Base-by-base conservation (phyloP, 768 basidiomycete species). In the Macrolepiota fuliginosa region DNA sequence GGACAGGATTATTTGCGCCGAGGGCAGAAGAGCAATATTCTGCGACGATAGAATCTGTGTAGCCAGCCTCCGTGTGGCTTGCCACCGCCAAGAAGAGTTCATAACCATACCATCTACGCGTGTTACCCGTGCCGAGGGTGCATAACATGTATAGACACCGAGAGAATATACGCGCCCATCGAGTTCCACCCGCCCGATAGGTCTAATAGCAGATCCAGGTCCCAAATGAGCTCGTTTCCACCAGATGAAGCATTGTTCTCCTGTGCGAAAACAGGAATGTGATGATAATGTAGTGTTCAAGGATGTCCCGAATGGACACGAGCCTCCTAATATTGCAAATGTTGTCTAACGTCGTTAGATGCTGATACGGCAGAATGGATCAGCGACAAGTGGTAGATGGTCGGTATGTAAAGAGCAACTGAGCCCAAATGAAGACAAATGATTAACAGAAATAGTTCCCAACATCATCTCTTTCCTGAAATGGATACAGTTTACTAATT, bases 81-180 rank as follows among this genome's bases (percentile, higher is more conserved):
- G 59, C 25, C 46, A 61, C 32, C 32, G 54, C 12, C 46, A 37
- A 39, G 60, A 47, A 42, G 45, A 61, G 37, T 37, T 37, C 42
- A 61, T 35, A 39, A 49, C 29, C 60, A 61, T 37, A 45, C 54
- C 46, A 61, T 54, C 32, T 54, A 39, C 53, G 54, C 54, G 46
- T 54, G 54, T 54, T 49, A 32, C 35, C 29, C 36, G 29, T 61
- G 54, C 60, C 60, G 54, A 55, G 60, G 60, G 60, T 61, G 53
- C 54, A 61, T 42, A 50, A 39, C 32, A 35, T 45, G 35, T 61
- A 61, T 61, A 54, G 47, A 40, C 36, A 61, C 60, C 60, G 60
- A 61, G 53, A 37, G 40, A 15, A 42, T 54, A 40, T 45, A 22
- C 54, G 42, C 52, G 27, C 36, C 40, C 15, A 61, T 54, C 47